Evolutionary conservation across 31 red algal species (phyloP), one percentile per base, ranked within the genome.

Genomic region (Asparagopsis taxiformis): DNA sequence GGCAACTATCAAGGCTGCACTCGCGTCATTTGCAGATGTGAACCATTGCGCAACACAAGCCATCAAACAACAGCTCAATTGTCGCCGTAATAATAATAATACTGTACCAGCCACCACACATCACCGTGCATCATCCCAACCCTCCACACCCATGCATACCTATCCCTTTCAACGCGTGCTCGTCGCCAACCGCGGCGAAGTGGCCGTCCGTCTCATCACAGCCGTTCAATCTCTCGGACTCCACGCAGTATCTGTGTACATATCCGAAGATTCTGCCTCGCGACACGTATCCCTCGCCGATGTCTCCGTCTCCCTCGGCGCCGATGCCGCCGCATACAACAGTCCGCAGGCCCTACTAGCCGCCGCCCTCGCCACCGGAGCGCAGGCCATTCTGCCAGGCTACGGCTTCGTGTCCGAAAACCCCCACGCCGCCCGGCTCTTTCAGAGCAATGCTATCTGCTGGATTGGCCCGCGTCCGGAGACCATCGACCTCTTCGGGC

Each of bases 331-430:
- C 17, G 59, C 64, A 0, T 98, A 98, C 75, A 56, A 57, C 31
- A 63, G 85, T 54, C 67, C 69, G 23, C 17, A 57, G 7, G 41
- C 66, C 20, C 62, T 98, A 23, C 51, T 98, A 2, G 24, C 68
- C n/a, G 84, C 80, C 5, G 88, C 79, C 67, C 75, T 84, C 50
- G 16, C 55, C 1, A 62, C 50, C 25, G 46, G 56, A 22, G 88
- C 78, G 7, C 84, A 74, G 26, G 94, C 94, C n/a, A 85, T 98
- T 2, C 78, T 87, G 7, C 95, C 95, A 9, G 90, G 95, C 28
- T 98, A 93, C 59, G 95, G 95, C 53, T 93, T 98, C 73, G 62
- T 98, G 37, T 78, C 83, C 19, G 95, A 98, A 56, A 61, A 90
- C 28, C 69, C 87, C 3, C 73, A 79, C 13, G 81, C 78, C 13